Conservation (phyloP, 352 stramenopile genomes). For the Globisporangium polare region DNA sequence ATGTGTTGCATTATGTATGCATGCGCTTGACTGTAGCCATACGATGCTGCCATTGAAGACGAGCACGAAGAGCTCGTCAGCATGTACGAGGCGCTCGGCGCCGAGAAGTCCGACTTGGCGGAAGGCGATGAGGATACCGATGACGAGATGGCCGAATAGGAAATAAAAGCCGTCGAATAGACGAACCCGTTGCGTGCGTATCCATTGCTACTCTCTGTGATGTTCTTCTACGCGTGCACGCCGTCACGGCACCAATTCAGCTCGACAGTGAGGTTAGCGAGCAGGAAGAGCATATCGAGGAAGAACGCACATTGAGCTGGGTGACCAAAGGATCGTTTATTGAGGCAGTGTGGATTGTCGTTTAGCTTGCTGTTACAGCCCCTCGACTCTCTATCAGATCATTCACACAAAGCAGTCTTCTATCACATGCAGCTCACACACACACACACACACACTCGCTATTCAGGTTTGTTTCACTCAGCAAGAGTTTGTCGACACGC, state of each 20-base stretch:
- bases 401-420: background rate
- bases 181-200: background rate
- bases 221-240: background rate
- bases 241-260: background rate
- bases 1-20: background rate
- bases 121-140: conserved; percentile 20
- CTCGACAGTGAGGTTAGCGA: too few species aligned
- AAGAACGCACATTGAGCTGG: background rate
- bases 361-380: background rate
- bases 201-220: background rate
- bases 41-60: conserved; percentile 60
- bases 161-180: conserved; percentile 1
- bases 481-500: conserved; percentile 57
- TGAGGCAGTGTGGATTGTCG: background rate
- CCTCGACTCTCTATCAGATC: background rate
- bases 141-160: conserved; percentile 24
- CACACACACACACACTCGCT: background rate
- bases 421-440: background rate
- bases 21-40: conserved; percentile 27
- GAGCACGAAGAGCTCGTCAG: conserved; percentile 47
- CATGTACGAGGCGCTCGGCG: conserved; percentile 44
- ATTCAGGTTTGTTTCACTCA: conserved; percentile 47
- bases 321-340: background rate
- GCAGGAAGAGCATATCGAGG: background rate
- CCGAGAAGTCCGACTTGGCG: conserved; percentile 42